phyloP scores from a whole-genome alignment of 192 early-diverging fungal genomes.

The Mortierella antarctica region DNA sequence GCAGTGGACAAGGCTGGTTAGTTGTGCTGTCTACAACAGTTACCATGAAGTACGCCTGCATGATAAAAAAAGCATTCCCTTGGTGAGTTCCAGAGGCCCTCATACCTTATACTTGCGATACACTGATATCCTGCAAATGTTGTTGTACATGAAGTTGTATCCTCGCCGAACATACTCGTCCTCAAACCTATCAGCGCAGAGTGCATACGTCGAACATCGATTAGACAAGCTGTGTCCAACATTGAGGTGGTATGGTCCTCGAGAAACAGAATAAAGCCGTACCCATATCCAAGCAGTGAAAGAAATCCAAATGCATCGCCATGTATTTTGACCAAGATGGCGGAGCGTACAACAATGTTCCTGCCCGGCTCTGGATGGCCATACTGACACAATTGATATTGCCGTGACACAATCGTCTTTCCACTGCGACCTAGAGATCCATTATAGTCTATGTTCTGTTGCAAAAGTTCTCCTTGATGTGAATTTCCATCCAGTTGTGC shows the following conservation, averaged over 20 bases:
- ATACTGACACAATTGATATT: constrained; percentile 47
- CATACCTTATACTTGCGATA: constrained; percentile 49
- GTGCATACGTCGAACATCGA: too few species aligned
- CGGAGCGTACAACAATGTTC: constrained; percentile 40
- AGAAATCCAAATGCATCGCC: constrained; percentile 46
- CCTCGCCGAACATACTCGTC: constrained; percentile 48
- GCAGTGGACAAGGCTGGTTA: neutral
- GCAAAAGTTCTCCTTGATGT: neutral
- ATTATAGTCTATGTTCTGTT: neutral
- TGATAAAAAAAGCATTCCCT: neutral
- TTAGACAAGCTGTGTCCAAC: too few species aligned
- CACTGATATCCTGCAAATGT: constrained; percentile 52
- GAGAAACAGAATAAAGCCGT: constrained; percentile 5
- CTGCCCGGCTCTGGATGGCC: constrained; percentile 48
- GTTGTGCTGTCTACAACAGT: too few species aligned
- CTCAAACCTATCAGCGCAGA: constrained; percentile 20
- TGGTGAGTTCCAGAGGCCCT: neutral
- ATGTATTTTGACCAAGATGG: constrained; percentile 50
- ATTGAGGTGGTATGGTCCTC: neutral
- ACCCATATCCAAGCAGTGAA: constrained; percentile 43
- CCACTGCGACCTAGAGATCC: neutral
- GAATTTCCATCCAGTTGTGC: too few species aligned
- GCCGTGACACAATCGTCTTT: constrained; percentile 23
- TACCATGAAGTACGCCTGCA: neutral
- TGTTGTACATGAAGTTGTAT: constrained; percentile 52